A percentile compares a stretch with the other conserved stretches of the same genome.
Conservation (phyloP, 1,139 yeast genomes). For the Candida sanyaensis region DNA sequence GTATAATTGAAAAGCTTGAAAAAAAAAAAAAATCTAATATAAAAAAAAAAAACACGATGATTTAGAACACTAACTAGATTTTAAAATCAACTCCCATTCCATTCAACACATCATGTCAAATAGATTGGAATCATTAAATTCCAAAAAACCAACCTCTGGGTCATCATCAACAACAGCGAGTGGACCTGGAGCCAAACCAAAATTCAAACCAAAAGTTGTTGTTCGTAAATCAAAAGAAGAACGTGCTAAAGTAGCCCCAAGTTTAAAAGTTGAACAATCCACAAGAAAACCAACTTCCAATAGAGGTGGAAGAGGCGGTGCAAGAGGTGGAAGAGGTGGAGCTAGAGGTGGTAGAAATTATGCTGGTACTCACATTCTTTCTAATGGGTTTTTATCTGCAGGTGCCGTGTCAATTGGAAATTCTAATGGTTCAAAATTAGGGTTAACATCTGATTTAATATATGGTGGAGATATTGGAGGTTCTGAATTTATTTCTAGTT, state of each 20-base stretch:
- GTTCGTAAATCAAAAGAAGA: conserved; percentile 83
- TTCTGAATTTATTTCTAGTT: conserved; percentile 40
- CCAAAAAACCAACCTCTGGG: conserved; percentile 26
- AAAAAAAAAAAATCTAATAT: not conserved
- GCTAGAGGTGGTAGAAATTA: conserved; percentile 47
- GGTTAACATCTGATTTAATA: conserved; percentile 29
- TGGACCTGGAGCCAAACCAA: conserved; percentile 19
- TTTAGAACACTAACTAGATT: not conserved
- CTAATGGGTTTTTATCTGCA: conserved; percentile 71
- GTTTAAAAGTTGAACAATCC: conserved; percentile 38
- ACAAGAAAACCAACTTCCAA: conserved; percentile 22
- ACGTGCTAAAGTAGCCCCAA: conserved; percentile 73
- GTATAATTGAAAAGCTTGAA: not conserved
- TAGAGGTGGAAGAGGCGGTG: conserved; percentile 27
- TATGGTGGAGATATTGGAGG: conserved; percentile 21
- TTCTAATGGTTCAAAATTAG: conserved; percentile 27
- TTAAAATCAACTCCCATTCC: not conserved
- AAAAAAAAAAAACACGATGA: not conserved
- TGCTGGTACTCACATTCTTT: conserved; percentile 67
- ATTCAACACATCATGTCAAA: conserved; percentile 34
- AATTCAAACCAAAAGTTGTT: conserved; percentile 82
- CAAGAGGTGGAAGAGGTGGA: conserved; percentile 37
- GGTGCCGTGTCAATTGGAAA: conserved; percentile 56
- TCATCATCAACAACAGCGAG: not conserved
- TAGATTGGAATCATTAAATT: conserved; percentile 45